phyloP scores from a whole-genome alignment of 306 rosid species.

The Pyrus communis region DNA sequence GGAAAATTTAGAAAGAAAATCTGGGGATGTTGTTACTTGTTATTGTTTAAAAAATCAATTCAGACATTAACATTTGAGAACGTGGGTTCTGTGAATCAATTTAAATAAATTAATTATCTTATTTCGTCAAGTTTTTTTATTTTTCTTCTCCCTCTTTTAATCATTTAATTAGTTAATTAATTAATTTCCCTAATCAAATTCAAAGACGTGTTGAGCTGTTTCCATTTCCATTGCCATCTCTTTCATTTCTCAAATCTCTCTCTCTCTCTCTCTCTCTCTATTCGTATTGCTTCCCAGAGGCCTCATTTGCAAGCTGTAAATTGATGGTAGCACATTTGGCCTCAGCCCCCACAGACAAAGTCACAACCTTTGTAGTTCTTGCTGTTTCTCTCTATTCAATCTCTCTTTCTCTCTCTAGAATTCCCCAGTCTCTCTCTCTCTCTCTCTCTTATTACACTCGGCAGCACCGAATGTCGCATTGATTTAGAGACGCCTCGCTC shows the following conservation, averaged over 20 bases:
- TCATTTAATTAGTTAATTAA: neutral
- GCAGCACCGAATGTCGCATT: constrained; percentile 50
- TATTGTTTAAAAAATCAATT: neutral
- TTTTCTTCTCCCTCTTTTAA: neutral
- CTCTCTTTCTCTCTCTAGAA: neutral
- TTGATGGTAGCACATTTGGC: constrained; percentile 38
- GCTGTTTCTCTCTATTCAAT: neutral
- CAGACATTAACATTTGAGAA: constrained; percentile 11
- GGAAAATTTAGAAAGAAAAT: neutral
- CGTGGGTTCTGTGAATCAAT: constrained; percentile 28
- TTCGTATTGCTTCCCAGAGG: constrained; percentile 14
- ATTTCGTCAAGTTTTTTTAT: neutral
- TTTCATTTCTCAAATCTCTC: neutral
- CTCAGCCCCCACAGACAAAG: constrained; percentile 21
- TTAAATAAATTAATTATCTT: neutral
- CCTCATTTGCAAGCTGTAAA: constrained; percentile 53
- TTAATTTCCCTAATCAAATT: constrained; percentile 21
- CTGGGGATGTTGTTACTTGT: neutral
- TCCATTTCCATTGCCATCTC: constrained; percentile 19
- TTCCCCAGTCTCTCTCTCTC: neutral
- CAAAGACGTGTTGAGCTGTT: constrained; percentile 86
- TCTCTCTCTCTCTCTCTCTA: constrained; percentile 4
- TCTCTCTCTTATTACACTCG: constrained; percentile 4
- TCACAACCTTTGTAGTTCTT: neutral
- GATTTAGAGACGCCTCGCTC: constrained; percentile 38